Percentiles rank a stretch among this genome's conserved stretches.
These are phyloP conservation scores for Lophiostoma macrostomum DNA, from an alignment of 495 filamentous ascomycete genomes.

Conservation along the genomic window DNA sequence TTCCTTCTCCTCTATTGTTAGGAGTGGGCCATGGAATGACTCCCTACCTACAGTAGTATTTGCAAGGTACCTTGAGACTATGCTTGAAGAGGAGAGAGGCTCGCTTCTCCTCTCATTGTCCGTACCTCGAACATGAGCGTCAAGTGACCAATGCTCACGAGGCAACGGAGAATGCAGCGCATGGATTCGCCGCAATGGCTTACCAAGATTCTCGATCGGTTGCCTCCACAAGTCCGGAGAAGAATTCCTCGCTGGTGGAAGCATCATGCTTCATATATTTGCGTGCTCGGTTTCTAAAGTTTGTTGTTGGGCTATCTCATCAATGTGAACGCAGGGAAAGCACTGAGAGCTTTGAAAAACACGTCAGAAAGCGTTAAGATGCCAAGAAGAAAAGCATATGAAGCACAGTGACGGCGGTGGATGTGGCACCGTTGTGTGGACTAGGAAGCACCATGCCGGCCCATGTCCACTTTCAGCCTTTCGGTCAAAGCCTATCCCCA, in stretches of 20 bases:
- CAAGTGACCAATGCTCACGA: background rate
- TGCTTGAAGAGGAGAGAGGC: too few species aligned
- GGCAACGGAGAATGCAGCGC: background rate
- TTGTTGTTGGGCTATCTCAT: background rate
- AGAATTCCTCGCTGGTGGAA: constrained; percentile 3
- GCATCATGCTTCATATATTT: background rate
- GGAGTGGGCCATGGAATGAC: too few species aligned
- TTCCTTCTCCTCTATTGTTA: background rate
- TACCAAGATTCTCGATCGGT: background rate
- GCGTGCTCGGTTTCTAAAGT: too few species aligned
- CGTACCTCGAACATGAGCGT: constrained; percentile 2
- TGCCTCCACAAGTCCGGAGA: constrained; percentile 8
- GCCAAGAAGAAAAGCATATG: background rate
- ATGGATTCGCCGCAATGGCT: constrained; percentile 2
- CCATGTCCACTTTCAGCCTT: constrained; percentile 19
- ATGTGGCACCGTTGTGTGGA: constrained; percentile 3
- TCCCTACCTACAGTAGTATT: too few species aligned
- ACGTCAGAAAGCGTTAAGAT: background rate
- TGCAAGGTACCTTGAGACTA: too few species aligned
- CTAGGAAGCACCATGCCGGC: background rate
- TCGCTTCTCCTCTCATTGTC: constrained; percentile 22
- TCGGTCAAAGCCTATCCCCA: background rate
- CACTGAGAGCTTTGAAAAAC: background rate
- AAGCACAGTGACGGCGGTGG: background rate
- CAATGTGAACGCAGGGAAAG: background rate